Conservation (phyloP, 805 yeast genomes). For the Saccharomycopsis fermentans region DNA sequence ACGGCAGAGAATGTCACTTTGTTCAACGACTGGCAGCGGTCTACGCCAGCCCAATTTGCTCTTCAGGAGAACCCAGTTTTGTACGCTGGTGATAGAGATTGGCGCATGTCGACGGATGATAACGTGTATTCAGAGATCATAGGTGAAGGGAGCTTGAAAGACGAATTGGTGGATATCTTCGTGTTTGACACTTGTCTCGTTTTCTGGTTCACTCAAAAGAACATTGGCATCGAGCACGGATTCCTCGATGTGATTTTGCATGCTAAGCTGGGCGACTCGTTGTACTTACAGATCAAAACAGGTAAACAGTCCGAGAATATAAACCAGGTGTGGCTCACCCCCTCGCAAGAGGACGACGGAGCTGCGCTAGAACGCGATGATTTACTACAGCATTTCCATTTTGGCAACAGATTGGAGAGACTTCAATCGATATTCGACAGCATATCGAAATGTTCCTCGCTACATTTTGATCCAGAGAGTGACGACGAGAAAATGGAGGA, state of each 20-base stretch:
- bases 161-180: constrained; percentile 26
- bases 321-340: constrained; percentile 6
- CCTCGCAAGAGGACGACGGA: background rate
- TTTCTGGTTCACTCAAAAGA: constrained; percentile 28
- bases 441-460: constrained; percentile 25
- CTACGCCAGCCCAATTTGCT: constrained; percentile 12
- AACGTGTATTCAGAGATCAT: background rate
- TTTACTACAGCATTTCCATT: constrained; percentile 26
- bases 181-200: constrained; percentile 29
- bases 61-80: constrained; percentile 18
- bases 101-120: constrained; percentile 6
- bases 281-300: constrained; percentile 17
- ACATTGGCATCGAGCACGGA: constrained; percentile 29
- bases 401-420: constrained; percentile 30
- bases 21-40: constrained; percentile 5
- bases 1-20: constrained; percentile 17
- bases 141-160: background rate
- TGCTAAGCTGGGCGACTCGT: constrained; percentile 17
- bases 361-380: background rate
- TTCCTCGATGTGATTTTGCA: constrained; percentile 22
- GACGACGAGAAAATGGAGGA: constrained; percentile 1
- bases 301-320: background rate
- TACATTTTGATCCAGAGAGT: constrained; percentile 18
- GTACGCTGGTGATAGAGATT: constrained; percentile 16
- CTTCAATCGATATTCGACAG: constrained; percentile 30